These are phyloP conservation scores for Pleurotus cornucopiae DNA, from an alignment of 768 basidiomycete genomes.

Conservation along the genomic window DNA sequence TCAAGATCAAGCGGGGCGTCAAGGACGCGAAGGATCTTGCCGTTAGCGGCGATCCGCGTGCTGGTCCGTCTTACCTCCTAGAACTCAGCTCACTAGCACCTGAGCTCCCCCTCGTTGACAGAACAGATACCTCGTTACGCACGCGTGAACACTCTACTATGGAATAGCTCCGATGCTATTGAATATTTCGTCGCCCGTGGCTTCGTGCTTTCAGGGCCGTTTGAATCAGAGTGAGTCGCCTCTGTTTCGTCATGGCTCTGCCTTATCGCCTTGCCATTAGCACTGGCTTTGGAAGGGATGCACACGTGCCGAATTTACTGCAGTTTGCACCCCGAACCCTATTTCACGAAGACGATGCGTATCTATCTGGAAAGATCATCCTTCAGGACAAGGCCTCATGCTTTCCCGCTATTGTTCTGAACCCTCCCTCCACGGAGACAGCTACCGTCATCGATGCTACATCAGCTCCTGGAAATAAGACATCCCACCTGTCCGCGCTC, in stretches of 20 bases:
- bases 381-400: conserved; percentile 98
- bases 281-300: conserved; percentile 66
- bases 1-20: conserved; percentile 74
- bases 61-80: conserved; percentile 38
- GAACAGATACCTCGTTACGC: conserved; percentile 80
- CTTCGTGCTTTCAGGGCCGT: conserved; percentile 47
- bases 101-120: conserved; percentile 23
- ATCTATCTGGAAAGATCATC: conserved; percentile 78
- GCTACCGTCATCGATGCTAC: conserved; percentile 86
- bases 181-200: conserved; percentile 52
- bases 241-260: not conserved
- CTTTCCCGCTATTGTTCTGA: conserved; percentile 87
- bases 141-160: conserved; percentile 72
- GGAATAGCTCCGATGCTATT: conserved; percentile 64
- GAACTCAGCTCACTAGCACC: not conserved
- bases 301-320: conserved; percentile 80
- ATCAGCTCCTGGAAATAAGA: conserved; percentile 97
- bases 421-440: conserved; percentile 53
- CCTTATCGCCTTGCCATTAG: conserved; percentile 26
- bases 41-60: conserved; percentile 47
- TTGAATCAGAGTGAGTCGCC: conserved; percentile 43
- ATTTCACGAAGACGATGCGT: conserved; percentile 70
- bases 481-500: conserved; percentile 86
- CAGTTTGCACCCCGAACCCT: conserved; percentile 64
- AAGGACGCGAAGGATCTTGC: conserved; percentile 64